Conservation (phyloP, 148 eudicot species). For the Dianthus caryophyllus region DNA sequence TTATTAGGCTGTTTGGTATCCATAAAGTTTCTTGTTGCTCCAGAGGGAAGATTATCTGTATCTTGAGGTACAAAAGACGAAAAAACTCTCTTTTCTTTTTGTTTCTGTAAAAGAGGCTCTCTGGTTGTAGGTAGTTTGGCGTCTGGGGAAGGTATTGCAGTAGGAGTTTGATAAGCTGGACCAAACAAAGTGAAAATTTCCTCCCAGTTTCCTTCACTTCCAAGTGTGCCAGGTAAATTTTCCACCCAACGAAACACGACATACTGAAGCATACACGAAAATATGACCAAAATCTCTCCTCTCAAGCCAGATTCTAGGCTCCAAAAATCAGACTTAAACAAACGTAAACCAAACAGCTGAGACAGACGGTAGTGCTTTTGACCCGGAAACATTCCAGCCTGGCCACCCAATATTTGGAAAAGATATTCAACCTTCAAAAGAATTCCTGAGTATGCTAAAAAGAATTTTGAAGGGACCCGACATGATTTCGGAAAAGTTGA, state of each 20-base stretch:
- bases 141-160: not conserved
- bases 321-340: constrained; percentile 57
- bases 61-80: constrained; percentile 22
- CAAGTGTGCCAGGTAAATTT: constrained; percentile 41
- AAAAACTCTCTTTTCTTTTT: constrained; percentile 35
- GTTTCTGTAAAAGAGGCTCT: constrained; percentile 37
- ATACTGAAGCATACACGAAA: constrained; percentile 80
- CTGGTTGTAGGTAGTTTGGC: constrained; percentile 24
- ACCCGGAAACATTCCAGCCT: constrained; percentile 69
- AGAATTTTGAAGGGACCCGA: constrained; percentile 69
- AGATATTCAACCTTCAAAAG: constrained; percentile 62
- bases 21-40: constrained; percentile 7
- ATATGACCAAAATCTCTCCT: constrained; percentile 71
- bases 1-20: not conserved
- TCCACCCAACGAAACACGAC: constrained; percentile 84
- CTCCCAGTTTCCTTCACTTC: constrained; percentile 49
- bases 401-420: constrained; percentile 82
- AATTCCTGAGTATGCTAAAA: constrained; percentile 64
- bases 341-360: constrained; percentile 54
- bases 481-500: constrained; percentile 66
- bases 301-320: constrained; percentile 73
- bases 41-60: constrained; percentile 4
- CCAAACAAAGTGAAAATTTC: constrained; percentile 76
- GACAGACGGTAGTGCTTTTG: constrained; percentile 54
- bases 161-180: constrained; percentile 11